Conservation (phyloP, 164 flowering plant species). For the Santalum album region DNA sequence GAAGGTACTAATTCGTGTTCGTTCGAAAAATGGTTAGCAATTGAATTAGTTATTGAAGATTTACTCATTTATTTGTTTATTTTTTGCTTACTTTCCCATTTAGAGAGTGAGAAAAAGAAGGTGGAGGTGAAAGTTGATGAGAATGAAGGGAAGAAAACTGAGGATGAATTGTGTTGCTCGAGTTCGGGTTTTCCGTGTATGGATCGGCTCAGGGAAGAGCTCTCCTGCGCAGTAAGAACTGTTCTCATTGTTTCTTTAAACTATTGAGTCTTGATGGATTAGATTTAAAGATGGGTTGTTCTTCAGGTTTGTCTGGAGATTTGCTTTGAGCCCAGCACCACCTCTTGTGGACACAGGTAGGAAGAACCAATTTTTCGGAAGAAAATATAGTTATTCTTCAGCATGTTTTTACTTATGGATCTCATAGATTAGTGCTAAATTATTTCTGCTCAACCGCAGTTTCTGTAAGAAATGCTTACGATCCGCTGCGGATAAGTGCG, state of each 20-base stretch:
- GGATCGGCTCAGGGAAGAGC: conserved; percentile 76
- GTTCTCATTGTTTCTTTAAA: not conserved
- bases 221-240: conserved; percentile 78
- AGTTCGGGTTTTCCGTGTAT: conserved; percentile 41
- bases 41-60: not conserved
- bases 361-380: not conserved
- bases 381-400: not conserved
- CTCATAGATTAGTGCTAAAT: conserved; percentile 5
- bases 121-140: not conserved
- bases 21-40: not conserved
- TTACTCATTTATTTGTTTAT: not conserved
- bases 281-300: not conserved
- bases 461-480: conserved; percentile 79
- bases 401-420: not conserved
- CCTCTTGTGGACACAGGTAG: conserved; percentile 97
- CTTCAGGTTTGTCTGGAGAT: conserved; percentile 85
- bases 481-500: conserved; percentile 85
- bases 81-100: too few relatives aligned
- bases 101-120: conserved; percentile 17
- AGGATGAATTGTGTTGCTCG: conserved; percentile 16
- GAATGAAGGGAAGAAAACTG: conserved; percentile 22
- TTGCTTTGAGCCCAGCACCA: conserved; percentile 89
- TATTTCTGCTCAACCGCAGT: conserved; percentile 24
- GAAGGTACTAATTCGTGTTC: conserved; percentile 18
- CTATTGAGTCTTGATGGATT: not conserved